Percentiles rank a stretch among this genome's conserved stretches.
Conservation (phyloP, 805 yeast genomes). For the Metschnikowia gruessii region DNA sequence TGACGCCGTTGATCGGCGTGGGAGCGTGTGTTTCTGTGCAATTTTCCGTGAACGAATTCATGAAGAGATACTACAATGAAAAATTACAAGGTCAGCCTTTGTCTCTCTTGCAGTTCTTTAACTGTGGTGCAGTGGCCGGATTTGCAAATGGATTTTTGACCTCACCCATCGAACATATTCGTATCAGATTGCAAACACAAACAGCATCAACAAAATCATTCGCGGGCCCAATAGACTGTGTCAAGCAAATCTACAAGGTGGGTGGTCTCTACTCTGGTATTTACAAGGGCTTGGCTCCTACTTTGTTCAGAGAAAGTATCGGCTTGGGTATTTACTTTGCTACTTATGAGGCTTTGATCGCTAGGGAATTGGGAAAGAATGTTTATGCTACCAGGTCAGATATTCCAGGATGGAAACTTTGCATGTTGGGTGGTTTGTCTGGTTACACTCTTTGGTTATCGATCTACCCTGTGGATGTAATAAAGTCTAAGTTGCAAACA, state of each 20-base stretch:
- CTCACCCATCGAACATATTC: constrained; percentile 90
- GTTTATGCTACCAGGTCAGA: constrained; percentile 53
- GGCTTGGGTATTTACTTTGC: constrained; percentile 89
- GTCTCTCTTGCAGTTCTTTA: constrained; percentile 63
- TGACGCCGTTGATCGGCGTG: constrained; percentile 50
- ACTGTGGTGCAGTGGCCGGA: constrained; percentile 90
- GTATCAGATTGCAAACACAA: constrained; percentile 92
- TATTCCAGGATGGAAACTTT: constrained; percentile 83
- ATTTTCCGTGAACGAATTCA: constrained; percentile 89
- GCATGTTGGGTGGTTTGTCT: constrained; percentile 84
- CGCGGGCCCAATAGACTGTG: constrained; percentile 73
- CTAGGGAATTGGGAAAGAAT: constrained; percentile 52
- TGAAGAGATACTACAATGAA: constrained; percentile 72
- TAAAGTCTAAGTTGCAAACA: constrained; percentile 84
- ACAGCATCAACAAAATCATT: constrained; percentile 46
- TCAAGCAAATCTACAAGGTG: constrained; percentile 51
- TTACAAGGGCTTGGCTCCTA: constrained; percentile 80
- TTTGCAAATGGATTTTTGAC: constrained; percentile 85
- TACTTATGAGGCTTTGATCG: constrained; percentile 85
- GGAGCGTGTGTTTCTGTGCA: constrained; percentile 98
- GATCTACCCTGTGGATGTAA: constrained; percentile 84
- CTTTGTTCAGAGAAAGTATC: constrained; percentile 77
- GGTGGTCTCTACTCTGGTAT: constrained; percentile 58
- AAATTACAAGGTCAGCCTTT: constrained; percentile 47
- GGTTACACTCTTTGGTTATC: constrained; percentile 89